These are phyloP conservation scores for Torulaspora franciscae DNA, from an alignment of 805 yeast genomes.

Conservation along the genomic window DNA sequence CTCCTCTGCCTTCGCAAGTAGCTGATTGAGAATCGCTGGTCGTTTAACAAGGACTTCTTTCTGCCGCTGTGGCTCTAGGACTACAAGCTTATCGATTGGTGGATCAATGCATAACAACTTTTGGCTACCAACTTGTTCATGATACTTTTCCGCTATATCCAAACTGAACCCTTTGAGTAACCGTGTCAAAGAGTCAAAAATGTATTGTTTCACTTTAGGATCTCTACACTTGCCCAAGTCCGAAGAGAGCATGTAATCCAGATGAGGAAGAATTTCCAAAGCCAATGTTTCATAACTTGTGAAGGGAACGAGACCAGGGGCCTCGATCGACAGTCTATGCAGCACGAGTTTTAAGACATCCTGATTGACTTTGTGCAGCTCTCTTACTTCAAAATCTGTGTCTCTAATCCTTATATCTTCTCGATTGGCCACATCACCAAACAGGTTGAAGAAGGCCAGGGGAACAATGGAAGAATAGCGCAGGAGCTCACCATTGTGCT, in stretches of 20 bases:
- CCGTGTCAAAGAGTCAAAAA: constrained; percentile 38
- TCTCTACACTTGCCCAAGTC: constrained; percentile 27
- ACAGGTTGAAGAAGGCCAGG: constrained; percentile 57
- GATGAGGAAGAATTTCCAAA: constrained; percentile 36
- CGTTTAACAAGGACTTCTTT: constrained; percentile 27
- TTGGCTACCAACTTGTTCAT: constrained; percentile 26
- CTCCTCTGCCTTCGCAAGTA: constrained; percentile 32
- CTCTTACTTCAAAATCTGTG: constrained; percentile 32
- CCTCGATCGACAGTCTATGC: constrained; percentile 13
- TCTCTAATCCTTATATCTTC: constrained; percentile 31
- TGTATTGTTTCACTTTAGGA: constrained; percentile 23
- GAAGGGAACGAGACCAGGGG: constrained; percentile 17
- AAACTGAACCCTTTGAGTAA: constrained; percentile 41
- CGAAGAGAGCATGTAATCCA: constrained; percentile 31
- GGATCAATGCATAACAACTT: constrained; percentile 26
- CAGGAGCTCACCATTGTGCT: constrained; percentile 44
- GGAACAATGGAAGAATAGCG: constrained; percentile 55
- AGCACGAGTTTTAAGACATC: constrained; percentile 31
- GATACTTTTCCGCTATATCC: constrained; percentile 35
- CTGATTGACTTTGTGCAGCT: constrained; percentile 25
- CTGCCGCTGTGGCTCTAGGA: constrained; percentile 22
- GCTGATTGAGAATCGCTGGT: constrained; percentile 20
- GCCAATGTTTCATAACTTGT: constrained; percentile 20
- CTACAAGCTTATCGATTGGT: constrained; percentile 28
- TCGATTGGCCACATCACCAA: constrained; percentile 53